Base-by-base conservation (phyloP, 2,329 filamentous ascomycete genomes). In the Ophiostoma himal-ulmi region DNA sequence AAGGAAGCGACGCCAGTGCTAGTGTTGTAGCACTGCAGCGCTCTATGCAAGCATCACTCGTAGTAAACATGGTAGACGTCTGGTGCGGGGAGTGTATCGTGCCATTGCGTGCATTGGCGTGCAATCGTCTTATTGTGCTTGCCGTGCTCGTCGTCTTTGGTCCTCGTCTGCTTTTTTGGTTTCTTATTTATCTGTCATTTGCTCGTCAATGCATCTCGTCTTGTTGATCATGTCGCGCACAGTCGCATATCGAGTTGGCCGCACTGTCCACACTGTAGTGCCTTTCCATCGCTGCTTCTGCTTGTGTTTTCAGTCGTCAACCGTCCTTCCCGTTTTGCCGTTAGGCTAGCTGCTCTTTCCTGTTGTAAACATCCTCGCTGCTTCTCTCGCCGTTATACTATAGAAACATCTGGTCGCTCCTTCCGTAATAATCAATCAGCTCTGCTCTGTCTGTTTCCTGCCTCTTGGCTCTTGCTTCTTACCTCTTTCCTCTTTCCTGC, bases 61-160 rank as follows among this genome's bases (percentile, higher is more conserved):
- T 48, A 48, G 44, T 48, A 48, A 20, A 48, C 52, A 57, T 57
- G n/a, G 52, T 17, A 11, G 52, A 13, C n/a, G 14, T 14, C 52
- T 26, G 52, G n/a, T 57, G 52, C 52, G 52, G 52, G 52, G 52
- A 57, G 52, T 11, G 52, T 26, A 57, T 64, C 60, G 60, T 37
- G 60, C 60, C 14, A 34, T 64, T 57, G 52, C 52, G n/a, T 44
- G 39, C 11, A 44, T 22, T 57, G n/a, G 52, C 52, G 17, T 62
- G 57, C n/a, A n/a, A 17, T 36, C 26, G 14, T 62, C 1, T 26
- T 26, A 22, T 26, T 20, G 30, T 20, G 44, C 17, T 20, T 48
- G 20, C 6, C 37, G 30, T 17, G 48, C 48, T 22, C 17, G 8
- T 60, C 22, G 26, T 14, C n/a, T 60, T 60, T 57, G 22, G 10